Evolutionary conservation across 202 grass and related monocot species (phyloP).

Genomic region (Eragrostis tef): DNA sequence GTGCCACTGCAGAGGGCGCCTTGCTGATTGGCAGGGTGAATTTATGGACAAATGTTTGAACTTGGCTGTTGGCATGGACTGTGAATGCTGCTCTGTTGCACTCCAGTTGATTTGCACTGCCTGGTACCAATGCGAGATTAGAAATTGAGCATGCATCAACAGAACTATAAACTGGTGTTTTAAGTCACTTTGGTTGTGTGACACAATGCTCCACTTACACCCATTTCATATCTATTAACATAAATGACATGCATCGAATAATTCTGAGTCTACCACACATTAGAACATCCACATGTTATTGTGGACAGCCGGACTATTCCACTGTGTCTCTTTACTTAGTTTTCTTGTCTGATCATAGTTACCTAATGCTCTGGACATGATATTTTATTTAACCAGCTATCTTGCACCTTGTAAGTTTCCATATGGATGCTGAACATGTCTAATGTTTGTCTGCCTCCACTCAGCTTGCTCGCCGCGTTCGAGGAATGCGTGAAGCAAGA

Average conservation of each 20-base stretch:
- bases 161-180: not conserved
- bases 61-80: not conserved
- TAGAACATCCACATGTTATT: conserved; percentile 8
- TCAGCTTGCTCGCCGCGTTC: conserved; percentile 84
- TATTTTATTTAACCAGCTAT: conserved; percentile 27
- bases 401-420: conserved; percentile 33
- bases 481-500: conserved; percentile 96
- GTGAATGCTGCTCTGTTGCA: conserved; percentile 6
- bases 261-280: not conserved
- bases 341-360: conserved; percentile 19
- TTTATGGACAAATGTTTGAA: conserved; percentile 23
- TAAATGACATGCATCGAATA: not conserved
- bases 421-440: conserved; percentile 20
- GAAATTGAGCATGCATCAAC: not conserved
- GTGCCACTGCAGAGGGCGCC: conserved; percentile 7
- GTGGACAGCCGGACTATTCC: not conserved
- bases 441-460: conserved; percentile 38
- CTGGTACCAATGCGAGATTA: conserved; percentile 11
- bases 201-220: conserved; percentile 5
- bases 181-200: not conserved
- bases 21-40: not conserved
- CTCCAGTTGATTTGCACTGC: not conserved
- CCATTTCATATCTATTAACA: not conserved
- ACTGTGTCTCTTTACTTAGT: not conserved
- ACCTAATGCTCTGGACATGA: conserved; percentile 3